phyloP scores from a whole-genome alignment of 2,329 filamentous ascomycete genomes.

The Aspergillus alliaceus region DNA sequence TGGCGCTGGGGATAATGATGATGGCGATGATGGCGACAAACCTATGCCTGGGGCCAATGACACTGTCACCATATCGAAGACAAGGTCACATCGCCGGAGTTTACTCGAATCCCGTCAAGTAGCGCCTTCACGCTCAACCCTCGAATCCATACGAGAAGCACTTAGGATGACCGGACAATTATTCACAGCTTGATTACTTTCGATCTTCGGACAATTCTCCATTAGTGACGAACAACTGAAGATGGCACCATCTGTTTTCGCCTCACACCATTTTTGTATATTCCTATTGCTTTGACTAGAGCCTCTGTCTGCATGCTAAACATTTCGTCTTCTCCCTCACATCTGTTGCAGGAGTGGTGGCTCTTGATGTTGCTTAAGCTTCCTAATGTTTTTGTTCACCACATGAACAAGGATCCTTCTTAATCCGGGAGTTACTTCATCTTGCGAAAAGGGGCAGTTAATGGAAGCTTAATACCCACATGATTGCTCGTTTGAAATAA shows the following conservation, averaged over 20 bases:
- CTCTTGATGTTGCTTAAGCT: background rate
- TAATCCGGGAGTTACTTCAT: background rate
- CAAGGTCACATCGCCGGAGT: constrained; percentile 5
- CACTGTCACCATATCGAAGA: constrained; percentile 25
- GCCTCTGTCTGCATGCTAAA: background rate
- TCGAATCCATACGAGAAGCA: constrained; percentile 10
- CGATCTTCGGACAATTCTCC: background rate
- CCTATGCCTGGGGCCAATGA: constrained; percentile 26
- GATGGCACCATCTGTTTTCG: background rate
- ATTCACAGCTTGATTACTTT: constrained; percentile 28
- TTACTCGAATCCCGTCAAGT: constrained; percentile 2
- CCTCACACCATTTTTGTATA: constrained; percentile 18
- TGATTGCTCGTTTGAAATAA: background rate
- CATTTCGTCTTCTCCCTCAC: background rate
- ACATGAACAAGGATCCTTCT: background rate
- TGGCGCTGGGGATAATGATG: constrained; percentile 16
- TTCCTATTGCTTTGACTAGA: constrained; percentile 7
- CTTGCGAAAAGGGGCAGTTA: background rate
- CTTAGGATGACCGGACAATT: constrained; percentile 21
- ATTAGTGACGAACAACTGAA: background rate
- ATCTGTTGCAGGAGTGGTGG: background rate
- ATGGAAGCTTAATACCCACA: background rate
- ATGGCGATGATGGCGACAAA: constrained; percentile 16
- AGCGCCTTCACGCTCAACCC: constrained; percentile 9
- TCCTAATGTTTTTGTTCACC: background rate